phyloP scores from a whole-genome alignment of 2,329 filamentous ascomycete genomes.

The Mycogone perniciosa region DNA sequence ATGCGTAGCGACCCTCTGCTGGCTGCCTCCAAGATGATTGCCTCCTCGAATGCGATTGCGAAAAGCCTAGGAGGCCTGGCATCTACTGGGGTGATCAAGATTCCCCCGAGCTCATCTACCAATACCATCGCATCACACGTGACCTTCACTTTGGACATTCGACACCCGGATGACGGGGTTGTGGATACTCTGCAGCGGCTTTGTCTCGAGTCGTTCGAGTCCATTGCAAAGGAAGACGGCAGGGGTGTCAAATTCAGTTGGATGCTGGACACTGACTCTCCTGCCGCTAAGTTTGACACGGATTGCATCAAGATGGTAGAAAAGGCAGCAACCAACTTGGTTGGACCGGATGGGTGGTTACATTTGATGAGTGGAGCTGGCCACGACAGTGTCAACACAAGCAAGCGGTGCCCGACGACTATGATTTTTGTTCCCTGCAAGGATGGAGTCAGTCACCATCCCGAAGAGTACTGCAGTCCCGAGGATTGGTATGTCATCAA shows the following conservation, averaged over 20 bases:
- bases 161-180: slow-evolving; percentile 47
- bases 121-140: slow-evolving; percentile 66
- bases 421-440: slow-evolving; percentile 35
- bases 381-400: slow-evolving; percentile 33
- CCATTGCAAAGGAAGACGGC: slow-evolving; percentile 21
- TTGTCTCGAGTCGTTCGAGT: slow-evolving; percentile 19
- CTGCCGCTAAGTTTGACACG: slow-evolving; percentile 56
- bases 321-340: slow-evolving; percentile 48
- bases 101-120: slow-evolving; percentile 56
- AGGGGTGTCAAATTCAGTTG: slow-evolving; percentile 45
- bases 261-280: slow-evolving; percentile 52
- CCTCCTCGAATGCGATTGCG: slow-evolving; percentile 22
- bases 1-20: slow-evolving; percentile 29
- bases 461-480: slow-evolving; percentile 29
- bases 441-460: slow-evolving; percentile 33
- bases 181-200: slow-evolving; percentile 39
- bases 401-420: slow-evolving; percentile 26
- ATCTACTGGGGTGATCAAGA: slow-evolving; percentile 27
- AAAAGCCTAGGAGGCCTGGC: slow-evolving; percentile 21
- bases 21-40: slow-evolving; percentile 30
- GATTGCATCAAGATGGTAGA: slow-evolving; percentile 61
- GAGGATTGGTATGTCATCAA: slow-evolving; percentile 25
- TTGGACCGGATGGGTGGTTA: slow-evolving; percentile 36
- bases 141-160: slow-evolving; percentile 60
- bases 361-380: slow-evolving; percentile 33